Base-by-base conservation (phyloP, 495 filamentous ascomycete species). In the Penicillium tannophilum region DNA sequence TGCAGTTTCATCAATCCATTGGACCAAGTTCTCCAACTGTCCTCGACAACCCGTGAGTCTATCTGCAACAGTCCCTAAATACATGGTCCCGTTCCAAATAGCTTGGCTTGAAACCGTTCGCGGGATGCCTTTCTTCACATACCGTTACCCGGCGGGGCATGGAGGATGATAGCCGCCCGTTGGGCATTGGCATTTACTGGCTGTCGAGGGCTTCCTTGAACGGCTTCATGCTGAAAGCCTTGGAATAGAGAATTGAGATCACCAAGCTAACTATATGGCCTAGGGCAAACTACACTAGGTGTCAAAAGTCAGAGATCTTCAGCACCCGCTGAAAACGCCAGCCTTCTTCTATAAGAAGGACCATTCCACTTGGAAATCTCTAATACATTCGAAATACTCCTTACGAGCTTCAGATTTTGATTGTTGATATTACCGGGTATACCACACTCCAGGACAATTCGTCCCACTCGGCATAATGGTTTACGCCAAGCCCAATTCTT, bases 401-500 rank as follows among this genome's bases (percentile, higher is more conserved):
- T 9, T 7, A 26, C 51, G 43, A 36, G 33, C 33, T 49, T 28
- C 47, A 56, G 19, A 42, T 14, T 50, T 31, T 50, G 1, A 33
- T 8, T 48, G 20, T 30, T 50, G 17, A 30, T 30, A 31, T 19
- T 28, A 47, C 12, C 46, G 24, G 6, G 3, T 31, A 7, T 28
- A 17, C 16, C n/a, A 30, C 9, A 30, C 23, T 11, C 26, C 48
- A 41, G 24, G 43, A 30, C 52, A 39, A 8, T 26, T 52, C 7
- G 19, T 30, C 16, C 10, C 23, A 39, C 39, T 42, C 31, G 8
- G 28, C 50, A 69, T 42, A 28, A 78, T 78, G 75, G 75, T 76
- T 60, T 67, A 71, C 62, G 71, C 52, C 36, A 66, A 70, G 49
- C 65, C 71, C 47, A 63, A 61, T 44, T 43, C 67, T 3, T 55